Evolutionary conservation across 176 grass and related monocot species (phyloP).

Genomic region (Raddia distichophylla): DNA sequence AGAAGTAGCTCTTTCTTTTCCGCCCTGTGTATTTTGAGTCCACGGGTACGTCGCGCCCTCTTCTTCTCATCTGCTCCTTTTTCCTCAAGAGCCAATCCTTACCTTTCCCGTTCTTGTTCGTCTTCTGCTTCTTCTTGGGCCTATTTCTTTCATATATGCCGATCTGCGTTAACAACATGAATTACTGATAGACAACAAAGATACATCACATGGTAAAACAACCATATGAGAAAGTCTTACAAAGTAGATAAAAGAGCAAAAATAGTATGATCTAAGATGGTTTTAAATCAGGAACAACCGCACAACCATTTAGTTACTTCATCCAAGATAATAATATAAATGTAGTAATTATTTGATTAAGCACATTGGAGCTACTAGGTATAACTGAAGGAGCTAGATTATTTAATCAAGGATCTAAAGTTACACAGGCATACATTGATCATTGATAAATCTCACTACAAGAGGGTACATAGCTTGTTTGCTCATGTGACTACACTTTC

Average conservation of each 20-base stretch:
- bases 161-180: slow-evolving; percentile 49
- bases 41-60: slow-evolving; percentile 57
- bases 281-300: slow-evolving; percentile 2
- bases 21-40: slow-evolving; percentile 88
- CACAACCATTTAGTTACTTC: not conserved
- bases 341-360: not conserved
- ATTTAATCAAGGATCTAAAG: not conserved
- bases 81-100: slow-evolving; percentile 85
- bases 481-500: not conserved
- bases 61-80: slow-evolving; percentile 87
- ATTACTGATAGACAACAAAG: not conserved
- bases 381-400: no score
- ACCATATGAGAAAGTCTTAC: not conserved
- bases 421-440: not conserved
- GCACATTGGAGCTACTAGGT: not conserved
- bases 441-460: not conserved
- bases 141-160: slow-evolving; percentile 82
- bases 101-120: slow-evolving; percentile 66
- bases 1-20: slow-evolving; percentile 70
- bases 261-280: not conserved
- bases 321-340: not conserved
- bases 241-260: not conserved
- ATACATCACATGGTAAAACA: not conserved
- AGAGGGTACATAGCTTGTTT: not conserved
- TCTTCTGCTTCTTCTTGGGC: slow-evolving; percentile 72